These are phyloP conservation scores for Cytidiella melzeri DNA, from an alignment of 768 basidiomycete genomes.

Conservation along the genomic window DNA sequence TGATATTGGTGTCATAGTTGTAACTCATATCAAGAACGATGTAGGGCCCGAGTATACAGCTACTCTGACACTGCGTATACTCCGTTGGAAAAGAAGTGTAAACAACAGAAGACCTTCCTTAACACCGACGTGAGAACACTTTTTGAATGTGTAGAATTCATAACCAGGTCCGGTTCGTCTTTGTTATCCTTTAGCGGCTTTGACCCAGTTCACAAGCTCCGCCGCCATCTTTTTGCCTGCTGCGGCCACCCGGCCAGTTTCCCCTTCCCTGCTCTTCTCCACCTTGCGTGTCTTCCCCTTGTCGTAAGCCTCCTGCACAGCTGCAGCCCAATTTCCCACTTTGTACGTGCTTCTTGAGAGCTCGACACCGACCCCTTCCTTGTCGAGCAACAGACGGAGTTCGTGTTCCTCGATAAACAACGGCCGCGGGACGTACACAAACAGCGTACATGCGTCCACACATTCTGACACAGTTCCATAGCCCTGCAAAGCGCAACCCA, in stretches of 20 bases:
- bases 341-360: slow-evolving; percentile 54
- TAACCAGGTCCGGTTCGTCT: too few relatives aligned
- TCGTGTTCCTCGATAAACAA: slow-evolving; percentile 81
- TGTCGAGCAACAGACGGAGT: slow-evolving; percentile 48
- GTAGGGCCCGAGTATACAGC: too few relatives aligned
- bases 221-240: slow-evolving; percentile 43
- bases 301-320: slow-evolving; percentile 52
- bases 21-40: too few relatives aligned
- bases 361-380: slow-evolving; percentile 17
- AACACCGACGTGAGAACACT: too few relatives aligned
- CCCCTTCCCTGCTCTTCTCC: slow-evolving; percentile 39
- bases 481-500: slow-evolving; percentile 41
- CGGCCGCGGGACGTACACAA: slow-evolving; percentile 75
- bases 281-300: slow-evolving; percentile 43
- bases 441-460: slow-evolving; percentile 69
- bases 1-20: too few relatives aligned
- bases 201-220: slow-evolving; percentile 46
- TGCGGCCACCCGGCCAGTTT: slow-evolving; percentile 33
- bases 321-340: slow-evolving; percentile 62
- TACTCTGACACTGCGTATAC: too few relatives aligned
- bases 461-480: slow-evolving; percentile 82
- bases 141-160: too few relatives aligned
- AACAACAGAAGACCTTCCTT: too few relatives aligned
- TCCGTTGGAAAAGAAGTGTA: too few relatives aligned
- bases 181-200: neutral